Evolutionary conservation across 495 filamentous ascomycete genomes (phyloP), one percentile per base, ranked within the genome.

Genomic region (Neurospora discreta): DNA sequence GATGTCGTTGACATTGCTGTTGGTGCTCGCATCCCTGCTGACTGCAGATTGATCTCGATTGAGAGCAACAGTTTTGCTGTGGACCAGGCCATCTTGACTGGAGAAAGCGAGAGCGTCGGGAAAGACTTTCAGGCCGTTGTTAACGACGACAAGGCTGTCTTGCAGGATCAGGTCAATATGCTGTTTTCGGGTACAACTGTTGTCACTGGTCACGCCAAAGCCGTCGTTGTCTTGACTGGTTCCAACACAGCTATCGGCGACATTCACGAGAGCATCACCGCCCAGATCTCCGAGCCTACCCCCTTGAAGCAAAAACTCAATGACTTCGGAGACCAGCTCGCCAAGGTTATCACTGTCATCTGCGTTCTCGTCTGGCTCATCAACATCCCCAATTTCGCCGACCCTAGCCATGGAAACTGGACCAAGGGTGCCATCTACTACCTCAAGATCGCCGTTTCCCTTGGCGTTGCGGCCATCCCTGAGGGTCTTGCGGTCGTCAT

Each of bases 401-500:
- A 99, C 78, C 93, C 93, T 26, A 89, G 91, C 69, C 94, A 97
- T 79, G 94, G 94, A 72, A 91, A 90, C 77, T 98, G 94, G 94
- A 90, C 93, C 68, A 98, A 98, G 84, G 96, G 96, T 71, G 96
- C 96, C 69, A 98, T 99, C 75, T 99, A 99, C 86, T 99, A 99
- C 81, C 88, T 99, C 74, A 99, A 99, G 88, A 99, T 99, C 80
- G 96, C 96, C 39, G 96, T 99, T 68, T 99, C 96, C 39, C 90
- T 99, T 39, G 96, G 96, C 78, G 96, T 99, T 39, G 96, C 96
- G 38, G 96, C 96, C 71, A 99, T 99, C 79, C 95, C 95, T 2
- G 95, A 99, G 84, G 95, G 95, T 78, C 86, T 99, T 40, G 95
- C 95, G 42, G 96, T 98, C 68, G 96, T 99, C 72, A 98, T 99